Conservation (phyloP, 768 basidiomycete genomes). For the Daedaleopsis sinensis region DNA sequence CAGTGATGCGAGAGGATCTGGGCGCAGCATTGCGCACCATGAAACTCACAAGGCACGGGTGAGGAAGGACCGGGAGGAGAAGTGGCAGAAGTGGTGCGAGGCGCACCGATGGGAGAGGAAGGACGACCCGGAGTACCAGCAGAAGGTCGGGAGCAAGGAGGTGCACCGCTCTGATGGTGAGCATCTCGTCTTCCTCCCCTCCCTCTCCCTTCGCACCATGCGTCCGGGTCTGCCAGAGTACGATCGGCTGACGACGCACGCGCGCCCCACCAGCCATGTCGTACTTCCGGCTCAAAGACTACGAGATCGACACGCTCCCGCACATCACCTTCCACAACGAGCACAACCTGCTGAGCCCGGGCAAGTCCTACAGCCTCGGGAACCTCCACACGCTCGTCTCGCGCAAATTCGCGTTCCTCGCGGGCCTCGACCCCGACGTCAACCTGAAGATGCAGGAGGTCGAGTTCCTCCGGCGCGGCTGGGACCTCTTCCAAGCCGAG, state of each 20-base stretch:
- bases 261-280: neutral
- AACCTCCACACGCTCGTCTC: constrained; percentile 3
- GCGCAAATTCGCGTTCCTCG: constrained; percentile 2
- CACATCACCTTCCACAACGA: neutral
- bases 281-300: constrained; percentile 3
- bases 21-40: neutral
- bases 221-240: neutral
- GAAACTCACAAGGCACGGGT: neutral
- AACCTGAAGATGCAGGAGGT: neutral
- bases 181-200: neutral
- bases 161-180: neutral
- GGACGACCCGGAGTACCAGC: neutral
- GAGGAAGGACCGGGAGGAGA: neutral
- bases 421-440: neutral
- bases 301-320: constrained; percentile 2
- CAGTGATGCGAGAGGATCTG: neutral
- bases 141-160: constrained; percentile 2
- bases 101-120: neutral
- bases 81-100: neutral
- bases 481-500: neutral
- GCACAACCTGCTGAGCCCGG: neutral
- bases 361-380: constrained; percentile 1
- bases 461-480: constrained; percentile 2
- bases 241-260: neutral
- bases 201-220: neutral